Base-by-base conservation (phyloP, 139 green algal genomes). In the Chlamydomonas asymmetrica region DNA sequence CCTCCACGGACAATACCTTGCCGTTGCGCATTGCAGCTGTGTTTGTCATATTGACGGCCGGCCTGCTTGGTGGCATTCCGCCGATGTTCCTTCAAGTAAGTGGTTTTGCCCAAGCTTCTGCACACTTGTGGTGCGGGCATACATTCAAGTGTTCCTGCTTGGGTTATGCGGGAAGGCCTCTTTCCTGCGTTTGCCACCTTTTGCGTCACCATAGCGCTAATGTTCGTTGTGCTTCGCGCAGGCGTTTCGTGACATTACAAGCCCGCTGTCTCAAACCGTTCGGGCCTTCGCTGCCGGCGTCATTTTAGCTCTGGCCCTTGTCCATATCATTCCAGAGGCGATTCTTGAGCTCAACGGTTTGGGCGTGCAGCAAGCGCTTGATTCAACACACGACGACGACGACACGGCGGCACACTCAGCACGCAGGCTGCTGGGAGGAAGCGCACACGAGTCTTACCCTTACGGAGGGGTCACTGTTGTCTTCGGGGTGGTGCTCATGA, bases 271-370 rank as follows among this genome's bases (percentile, higher is more conserved):
- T 5, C 63, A 20, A 6, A 7, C 68, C 10, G 32, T 80, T 27
- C 59, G 79, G 16, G 49, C 70, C 34, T 66, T 80, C 7, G 59
- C 66, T 3, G 79, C 59, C 5, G 79, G 79, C 69, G 61, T 84
- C 60, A 80, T 84, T 40, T 40, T 84, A 25, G 57, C 79, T 0
- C 79, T 84, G 3, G 79, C 79, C 3, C 76, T 88, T 6, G 74
- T 93, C 39, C 88, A 93, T 48, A 81, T 92, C 35, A 48, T 91
- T 34, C 71, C 75, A 13, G 82, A 85, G 43, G 79, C 80, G 0
- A 29, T 57, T 0, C 34, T 50, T 10, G 54, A 82, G 2, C 68
- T 90, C 3, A 38, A 9, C 20, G 73, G 61, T 31, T 66, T 78
- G 25, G 87, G 80, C 75, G 81, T 59, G 65, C 85, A 8, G 63